Conservation (phyloP, 2,329 filamentous ascomycete species). For the Calonectria crousiana region DNA sequence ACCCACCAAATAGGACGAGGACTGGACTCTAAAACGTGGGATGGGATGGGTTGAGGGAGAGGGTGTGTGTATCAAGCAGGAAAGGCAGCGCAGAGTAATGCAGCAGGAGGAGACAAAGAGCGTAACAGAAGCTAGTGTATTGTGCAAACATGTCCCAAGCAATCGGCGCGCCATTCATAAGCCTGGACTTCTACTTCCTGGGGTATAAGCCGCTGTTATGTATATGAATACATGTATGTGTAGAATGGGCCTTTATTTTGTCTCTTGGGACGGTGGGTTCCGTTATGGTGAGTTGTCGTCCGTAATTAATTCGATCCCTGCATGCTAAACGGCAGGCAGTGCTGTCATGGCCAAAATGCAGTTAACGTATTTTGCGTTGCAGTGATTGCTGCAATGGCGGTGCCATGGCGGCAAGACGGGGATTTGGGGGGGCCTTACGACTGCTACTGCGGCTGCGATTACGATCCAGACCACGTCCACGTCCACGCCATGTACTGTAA, state of each 20-base stretch:
- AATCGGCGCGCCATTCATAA: conserved; percentile 9
- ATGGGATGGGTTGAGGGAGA: conserved; percentile 31
- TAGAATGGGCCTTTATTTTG: not conserved
- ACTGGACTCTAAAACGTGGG: conserved; percentile 29
- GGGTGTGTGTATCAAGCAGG: conserved; percentile 14
- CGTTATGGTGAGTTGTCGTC: conserved; percentile 4
- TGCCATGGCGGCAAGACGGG: conserved; percentile 2
- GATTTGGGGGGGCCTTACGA: not conserved
- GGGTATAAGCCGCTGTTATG: not conserved
- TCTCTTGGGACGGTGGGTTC: conserved; percentile 13
- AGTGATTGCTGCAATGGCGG: not conserved
- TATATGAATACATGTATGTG: not conserved
- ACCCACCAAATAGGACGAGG: conserved; percentile 32
- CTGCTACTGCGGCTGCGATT: not conserved
- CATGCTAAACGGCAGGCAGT: conserved; percentile 13
- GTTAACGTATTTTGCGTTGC: conserved; percentile 10
- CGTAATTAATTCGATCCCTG: conserved; percentile 14
- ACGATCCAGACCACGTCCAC: not conserved
- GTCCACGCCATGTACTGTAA: not conserved
- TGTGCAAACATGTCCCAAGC: conserved; percentile 11
- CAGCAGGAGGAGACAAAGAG: not conserved
- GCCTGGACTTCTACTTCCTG: not conserved
- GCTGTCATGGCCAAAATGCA: not conserved
- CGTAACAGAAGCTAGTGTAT: not conserved
- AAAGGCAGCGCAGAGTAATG: not conserved